Base-by-base conservation (phyloP, 441 rosid genomes). In the Populus tomentosa region DNA sequence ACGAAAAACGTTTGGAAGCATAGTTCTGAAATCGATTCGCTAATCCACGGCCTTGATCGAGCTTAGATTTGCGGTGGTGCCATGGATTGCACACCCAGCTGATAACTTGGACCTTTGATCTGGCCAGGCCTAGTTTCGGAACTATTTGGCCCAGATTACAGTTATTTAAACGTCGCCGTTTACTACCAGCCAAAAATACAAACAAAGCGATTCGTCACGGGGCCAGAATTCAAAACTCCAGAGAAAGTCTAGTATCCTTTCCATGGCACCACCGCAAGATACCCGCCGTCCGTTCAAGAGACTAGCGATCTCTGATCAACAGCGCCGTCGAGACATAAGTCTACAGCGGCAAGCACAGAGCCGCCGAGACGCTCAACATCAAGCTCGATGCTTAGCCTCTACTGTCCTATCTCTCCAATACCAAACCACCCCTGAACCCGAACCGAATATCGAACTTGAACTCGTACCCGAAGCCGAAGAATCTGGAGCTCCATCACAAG, bases 311-410 rank as follows among this genome's bases (percentile, higher is more conserved):
- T 93, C 97, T 85, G 99, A 93, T 78, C 98, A 95, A 64, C 94
- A 92, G 85, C 81, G 86, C 83, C 94, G 97, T 18, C 83, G 97
- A 33, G 94, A 92, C 7, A 88, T 92, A 40, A 92, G 98, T 7
- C 85, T 95, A 61, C 91, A 85, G 81, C 89, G 98, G 0, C 97
- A 95, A 79, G 82, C 85, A 24, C 97, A 94, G 81, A 75, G 84
- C 70, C 99, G 98, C 67, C 91, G 82, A 36, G 94, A 95, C 62
- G 97, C 94, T 62, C 99, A 95, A 81, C 93, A 89, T 28, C 95
- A 89, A 73, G 97, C 95, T 7, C 94, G 99, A 35, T 87, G 86
- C 87, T 84, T 94, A 36, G 97, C 94, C 65, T 87, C 98, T 62
- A 85, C 95, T 23, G 89, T 91, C 70, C 88, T 94, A 80, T 84